Evolutionary conservation across 2,329 filamentous ascomycete genomes (phyloP).

Genomic region (Hymenoscyphus repandus): DNA sequence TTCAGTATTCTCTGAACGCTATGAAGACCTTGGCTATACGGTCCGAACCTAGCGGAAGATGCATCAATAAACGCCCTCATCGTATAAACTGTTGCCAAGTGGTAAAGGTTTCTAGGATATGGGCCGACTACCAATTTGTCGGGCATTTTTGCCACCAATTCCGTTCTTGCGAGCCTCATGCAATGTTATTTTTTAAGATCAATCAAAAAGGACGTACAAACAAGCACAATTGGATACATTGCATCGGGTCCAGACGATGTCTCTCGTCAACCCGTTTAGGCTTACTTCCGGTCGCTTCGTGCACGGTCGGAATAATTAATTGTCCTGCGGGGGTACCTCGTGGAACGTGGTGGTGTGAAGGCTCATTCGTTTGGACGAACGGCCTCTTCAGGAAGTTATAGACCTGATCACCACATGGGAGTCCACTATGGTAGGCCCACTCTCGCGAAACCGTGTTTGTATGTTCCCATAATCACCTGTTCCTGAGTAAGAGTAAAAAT

Average conservation of each 20-base stretch:
- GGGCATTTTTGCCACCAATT: background rate
- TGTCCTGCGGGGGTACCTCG: too few relatives aligned
- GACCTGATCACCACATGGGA: too few relatives aligned
- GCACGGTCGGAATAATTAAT: too few relatives aligned
- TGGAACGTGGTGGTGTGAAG: too few relatives aligned
- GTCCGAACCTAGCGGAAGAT: background rate
- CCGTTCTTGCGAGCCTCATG: background rate
- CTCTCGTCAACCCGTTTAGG: too few relatives aligned
- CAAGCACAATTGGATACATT: background rate
- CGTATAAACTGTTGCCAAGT: background rate
- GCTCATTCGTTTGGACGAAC: too few relatives aligned
- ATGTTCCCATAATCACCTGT: background rate
- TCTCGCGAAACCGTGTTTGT: too few relatives aligned
- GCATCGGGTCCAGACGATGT: too few relatives aligned
- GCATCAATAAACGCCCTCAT: background rate
- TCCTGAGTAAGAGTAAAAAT: background rate
- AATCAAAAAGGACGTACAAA: background rate
- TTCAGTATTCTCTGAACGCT: too few relatives aligned
- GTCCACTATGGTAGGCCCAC: too few relatives aligned
- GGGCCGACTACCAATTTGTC: background rate
- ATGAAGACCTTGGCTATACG: background rate
- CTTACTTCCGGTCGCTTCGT: too few relatives aligned
- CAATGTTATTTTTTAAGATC: background rate
- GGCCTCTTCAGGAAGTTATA: too few relatives aligned
- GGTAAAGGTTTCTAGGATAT: background rate